A percentile compares a stretch with the other conserved stretches of the same genome.
phyloP scores from a whole-genome alignment of 495 filamentous ascomycete genomes.

The Apiosordaria backusii region DNA sequence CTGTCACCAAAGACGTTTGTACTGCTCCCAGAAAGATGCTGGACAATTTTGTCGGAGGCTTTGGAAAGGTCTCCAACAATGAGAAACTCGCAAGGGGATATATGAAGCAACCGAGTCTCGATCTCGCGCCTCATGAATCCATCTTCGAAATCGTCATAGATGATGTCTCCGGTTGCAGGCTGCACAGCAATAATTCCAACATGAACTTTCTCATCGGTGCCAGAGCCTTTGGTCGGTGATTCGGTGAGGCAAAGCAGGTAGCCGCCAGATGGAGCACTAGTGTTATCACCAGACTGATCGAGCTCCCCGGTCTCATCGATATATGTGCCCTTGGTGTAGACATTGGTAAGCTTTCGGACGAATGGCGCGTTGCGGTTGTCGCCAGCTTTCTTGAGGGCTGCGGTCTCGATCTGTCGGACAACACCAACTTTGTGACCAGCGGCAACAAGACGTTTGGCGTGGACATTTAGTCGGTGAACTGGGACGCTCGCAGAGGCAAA shows the following conservation, averaged over 20 bases:
- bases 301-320: constrained; percentile 90
- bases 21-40: constrained; percentile 79
- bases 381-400: constrained; percentile 93
- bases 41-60: constrained; percentile 88
- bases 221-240: constrained; percentile 75
- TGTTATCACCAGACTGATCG: constrained; percentile 48
- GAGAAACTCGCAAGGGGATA: constrained; percentile 94
- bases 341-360: constrained; percentile 85
- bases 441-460: constrained; percentile 87
- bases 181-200: constrained; percentile 94
- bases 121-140: constrained; percentile 98
- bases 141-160: constrained; percentile 95
- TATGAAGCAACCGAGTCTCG: constrained; percentile 89
- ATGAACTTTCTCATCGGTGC: constrained; percentile 89
- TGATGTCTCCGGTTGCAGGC: constrained; percentile 90
- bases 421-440: constrained; percentile 96
- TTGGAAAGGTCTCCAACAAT: constrained; percentile 90
- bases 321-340: constrained; percentile 98
- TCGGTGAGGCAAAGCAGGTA: constrained; percentile 94
- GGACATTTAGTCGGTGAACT: constrained; percentile 85
- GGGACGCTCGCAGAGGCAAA: constrained; percentile 97
- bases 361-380: constrained; percentile 95
- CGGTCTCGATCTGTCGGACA: constrained; percentile 94
- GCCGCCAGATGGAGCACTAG: constrained; percentile 70
- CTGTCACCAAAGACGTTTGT: constrained; percentile 92